phyloP scores from a whole-genome alignment of 495 filamentous ascomycete genomes.

The Penicillium goetzii region DNA sequence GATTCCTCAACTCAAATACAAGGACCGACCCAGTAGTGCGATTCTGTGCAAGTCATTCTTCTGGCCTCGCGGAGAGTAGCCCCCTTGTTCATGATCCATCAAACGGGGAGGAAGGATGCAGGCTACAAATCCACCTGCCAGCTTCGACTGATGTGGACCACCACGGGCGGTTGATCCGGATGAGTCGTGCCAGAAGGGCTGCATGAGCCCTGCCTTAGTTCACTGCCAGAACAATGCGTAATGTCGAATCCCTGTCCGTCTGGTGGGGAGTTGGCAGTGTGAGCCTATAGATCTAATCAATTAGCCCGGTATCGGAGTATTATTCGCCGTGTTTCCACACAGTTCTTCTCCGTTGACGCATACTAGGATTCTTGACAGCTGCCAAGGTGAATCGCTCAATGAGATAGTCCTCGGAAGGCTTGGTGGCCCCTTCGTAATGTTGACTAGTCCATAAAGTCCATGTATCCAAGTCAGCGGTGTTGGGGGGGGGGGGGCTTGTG shows the following conservation, averaged over 20 bases:
- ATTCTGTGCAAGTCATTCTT: neutral
- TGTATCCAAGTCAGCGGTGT: too few relatives aligned
- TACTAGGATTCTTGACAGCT: neutral
- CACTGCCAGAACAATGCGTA: neutral
- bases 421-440: too few relatives aligned
- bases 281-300: slow-evolving; percentile 2
- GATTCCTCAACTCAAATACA: too few relatives aligned
- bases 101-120: neutral
- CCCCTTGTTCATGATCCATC: neutral
- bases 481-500: too few relatives aligned
- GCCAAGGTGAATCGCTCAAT: neutral
- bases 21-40: too few relatives aligned
- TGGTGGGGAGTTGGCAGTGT: neutral
- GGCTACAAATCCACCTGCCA: neutral
- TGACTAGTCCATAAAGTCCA: too few relatives aligned
- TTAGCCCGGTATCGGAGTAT: slow-evolving; percentile 10
- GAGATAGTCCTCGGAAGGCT: too few relatives aligned
- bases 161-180: neutral
- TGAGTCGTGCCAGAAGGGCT: neutral
- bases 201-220: neutral
- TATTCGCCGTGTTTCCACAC: neutral
- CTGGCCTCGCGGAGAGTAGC: neutral
- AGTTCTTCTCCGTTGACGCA: neutral
- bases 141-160: neutral
- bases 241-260: neutral